Evolutionary conservation across 352 stramenopile species (phyloP), one percentile per base, ranked within the genome.

Genomic region (Globisporangium canariense): DNA sequence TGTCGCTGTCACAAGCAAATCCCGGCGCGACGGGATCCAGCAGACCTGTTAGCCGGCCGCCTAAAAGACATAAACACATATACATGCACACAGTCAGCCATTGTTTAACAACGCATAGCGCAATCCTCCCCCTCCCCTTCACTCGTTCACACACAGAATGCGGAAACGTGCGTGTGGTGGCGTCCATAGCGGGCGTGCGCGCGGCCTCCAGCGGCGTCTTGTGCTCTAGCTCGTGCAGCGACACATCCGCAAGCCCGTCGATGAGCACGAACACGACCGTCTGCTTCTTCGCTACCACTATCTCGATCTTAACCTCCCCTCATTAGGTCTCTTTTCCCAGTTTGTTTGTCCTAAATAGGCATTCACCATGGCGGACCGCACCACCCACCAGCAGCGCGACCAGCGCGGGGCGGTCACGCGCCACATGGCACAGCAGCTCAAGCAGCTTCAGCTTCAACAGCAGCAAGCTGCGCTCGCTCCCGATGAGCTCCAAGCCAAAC

Each of bases 231-330:
- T 91, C 72, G 34, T 71, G 68, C 41, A 94, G 74, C 30, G 85
- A 86, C 14, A 93, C 79, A 50, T 96, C 88, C 22, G 79, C 83
- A 36, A 96, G 76, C 9, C 88, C 88, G 36, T 96, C 88, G 64
- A 96, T 94, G 52, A 96, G 83, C 67, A 96, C 86, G 62, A 96
- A 93, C 55, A 96, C 69, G 55, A 96, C 81, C 6, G 73, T 71
- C 54, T 73, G 73, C 62, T 73, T 74, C 73, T 76, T 79, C 74
- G 41, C 56, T 4, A 30, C 28, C 51, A 16, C 28, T 40, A 47
- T 32, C 38, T 43, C 38, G 38, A 45, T 13, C 2, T n/a, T 18
- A 16, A 13, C 20, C 14, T 46, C 14, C 38, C 38, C 14, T 14
- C 14, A 5, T n/a, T 14, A 14, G 13, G n/a, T n/a, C 3, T 46